phyloP scores from a whole-genome alignment of 2,329 filamentous ascomycete genomes.

The Penicillium sp. region DNA sequence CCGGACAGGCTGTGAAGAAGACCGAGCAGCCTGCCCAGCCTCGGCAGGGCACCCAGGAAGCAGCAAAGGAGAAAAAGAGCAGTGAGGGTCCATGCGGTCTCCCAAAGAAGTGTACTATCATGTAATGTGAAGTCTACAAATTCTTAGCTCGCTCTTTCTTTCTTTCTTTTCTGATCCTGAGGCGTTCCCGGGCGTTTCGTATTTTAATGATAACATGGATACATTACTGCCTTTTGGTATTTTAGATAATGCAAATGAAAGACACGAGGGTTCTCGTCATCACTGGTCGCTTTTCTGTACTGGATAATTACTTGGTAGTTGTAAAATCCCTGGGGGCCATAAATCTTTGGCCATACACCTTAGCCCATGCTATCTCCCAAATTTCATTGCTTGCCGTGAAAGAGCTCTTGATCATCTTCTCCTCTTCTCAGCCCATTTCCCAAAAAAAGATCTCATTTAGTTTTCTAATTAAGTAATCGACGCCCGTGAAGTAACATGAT shows the following conservation, averaged over 20 bases:
- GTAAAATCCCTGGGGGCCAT: background rate
- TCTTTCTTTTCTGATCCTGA: conserved; percentile 15
- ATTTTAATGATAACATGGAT: conserved; percentile 13
- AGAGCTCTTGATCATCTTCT: background rate
- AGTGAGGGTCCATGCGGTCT: conserved; percentile 69
- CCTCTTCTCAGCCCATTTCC: background rate
- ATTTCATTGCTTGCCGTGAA: background rate
- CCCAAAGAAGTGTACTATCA: conserved; percentile 69
- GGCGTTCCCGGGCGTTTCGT: conserved; percentile 16
- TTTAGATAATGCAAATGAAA: background rate
- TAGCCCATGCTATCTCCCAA: background rate
- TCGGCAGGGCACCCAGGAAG: conserved; percentile 33
- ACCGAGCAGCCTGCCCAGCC: conserved; percentile 25
- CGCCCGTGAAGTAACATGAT: background rate
- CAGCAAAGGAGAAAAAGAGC: conserved; percentile 47
- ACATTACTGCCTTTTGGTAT: background rate
- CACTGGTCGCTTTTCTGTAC: background rate
- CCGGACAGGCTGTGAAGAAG: conserved; percentile 26
- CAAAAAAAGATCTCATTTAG: background rate
- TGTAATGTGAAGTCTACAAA: conserved; percentile 43
- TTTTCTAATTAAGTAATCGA: background rate
- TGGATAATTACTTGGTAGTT: background rate
- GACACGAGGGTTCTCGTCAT: background rate
- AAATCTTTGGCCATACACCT: background rate
- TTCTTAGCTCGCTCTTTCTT: conserved; percentile 12